Evolutionary conservation across 805 yeast genomes (phyloP), one percentile per base, ranked within the genome.

Genomic region (Pichia thaimueangensis): DNA sequence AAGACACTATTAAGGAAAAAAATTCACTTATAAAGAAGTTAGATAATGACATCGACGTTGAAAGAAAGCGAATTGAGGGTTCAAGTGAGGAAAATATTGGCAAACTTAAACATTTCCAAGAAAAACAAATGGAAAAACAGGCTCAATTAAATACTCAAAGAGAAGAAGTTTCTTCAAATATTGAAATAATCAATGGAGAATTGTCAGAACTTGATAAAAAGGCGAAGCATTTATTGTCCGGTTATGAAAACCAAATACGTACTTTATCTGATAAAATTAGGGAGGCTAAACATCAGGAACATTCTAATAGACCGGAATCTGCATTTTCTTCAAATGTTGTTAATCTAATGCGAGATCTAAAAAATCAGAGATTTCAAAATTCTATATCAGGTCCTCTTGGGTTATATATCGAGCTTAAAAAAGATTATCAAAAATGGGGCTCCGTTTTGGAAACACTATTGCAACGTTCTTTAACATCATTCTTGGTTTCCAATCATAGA

Each of bases 381-480:
- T 55, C 54, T 28, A 95, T 95, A 0, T 59, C 82, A 15, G 97
- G 97, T 0, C 98, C 98, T 0, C 48, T 91, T 2, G 96, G 96
- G 1, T 50, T 68, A 4, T 63, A 64, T 45, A 67, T 87, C 3
- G 67, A 73, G 5, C 65, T 91, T 12, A 82, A 77, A 53, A 57
- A 63, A 1, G 78, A 71, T 8, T 75, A 62, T 51, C 62, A 68
- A 17, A 57, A 65, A 23, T 89, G 87, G 87, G 62, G 71, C 5
- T 72, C 71, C 20, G 59, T 82, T 5, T 56, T 89, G 6, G 94
- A 86, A 52, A 59, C 75, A 0, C 55, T 68, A 1, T 57, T 87
- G 24, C 69, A 69, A 2, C 60, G 64, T 9, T 60, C 75, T 0
- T 58, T 85, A 8, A 76, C 70, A 30, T 68, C 86, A 0, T 87